Conservation (phyloP, 768 basidiomycete genomes). For the Xerocomus brunneocitrinus region DNA sequence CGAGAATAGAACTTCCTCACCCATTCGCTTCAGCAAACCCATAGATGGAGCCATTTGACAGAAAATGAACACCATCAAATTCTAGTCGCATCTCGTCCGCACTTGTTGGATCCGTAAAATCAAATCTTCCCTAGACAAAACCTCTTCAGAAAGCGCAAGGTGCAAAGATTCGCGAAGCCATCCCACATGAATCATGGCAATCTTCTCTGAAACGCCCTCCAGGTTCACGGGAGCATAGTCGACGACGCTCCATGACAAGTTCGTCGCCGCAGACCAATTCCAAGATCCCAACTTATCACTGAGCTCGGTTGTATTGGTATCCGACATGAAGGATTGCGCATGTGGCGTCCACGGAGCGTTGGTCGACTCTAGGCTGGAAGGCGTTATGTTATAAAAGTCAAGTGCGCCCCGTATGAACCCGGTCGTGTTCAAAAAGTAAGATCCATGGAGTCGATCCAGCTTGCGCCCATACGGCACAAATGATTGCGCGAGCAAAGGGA, state of each 20-base stretch:
- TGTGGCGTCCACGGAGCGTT: conserved; percentile 45
- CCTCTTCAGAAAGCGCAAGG: conserved; percentile 1
- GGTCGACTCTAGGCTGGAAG: conserved; percentile 35
- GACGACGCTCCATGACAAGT: conserved; percentile 59
- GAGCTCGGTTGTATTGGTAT: conserved; percentile 48
- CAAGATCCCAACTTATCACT: conserved; percentile 49
- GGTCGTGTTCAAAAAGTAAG: conserved; percentile 74
- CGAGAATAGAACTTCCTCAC: conserved; percentile 35
- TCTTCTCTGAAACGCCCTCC: conserved; percentile 38
- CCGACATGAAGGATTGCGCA: conserved; percentile 47
- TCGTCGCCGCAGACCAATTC: conserved; percentile 67
- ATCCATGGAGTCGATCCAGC: conserved; percentile 43
- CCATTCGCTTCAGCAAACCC: conserved; percentile 63
- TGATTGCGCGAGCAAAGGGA: conserved; percentile 45
- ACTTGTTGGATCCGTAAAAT: conserved; percentile 51
- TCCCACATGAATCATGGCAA: conserved; percentile 66
- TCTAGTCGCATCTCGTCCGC: conserved; percentile 61
- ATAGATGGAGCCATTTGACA: conserved; percentile 70
- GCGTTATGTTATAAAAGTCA: conserved; percentile 61
- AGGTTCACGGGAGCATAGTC: conserved; percentile 47
- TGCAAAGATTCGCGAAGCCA: conserved; percentile 4
- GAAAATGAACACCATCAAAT: conserved; percentile 74
- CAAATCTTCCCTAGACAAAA: conserved; percentile 58
- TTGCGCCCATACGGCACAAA: conserved; percentile 43
- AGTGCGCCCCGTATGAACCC: conserved; percentile 70